Base-by-base conservation (phyloP, 2,329 filamentous ascomycete species). In the Penicillium sp. region DNA sequence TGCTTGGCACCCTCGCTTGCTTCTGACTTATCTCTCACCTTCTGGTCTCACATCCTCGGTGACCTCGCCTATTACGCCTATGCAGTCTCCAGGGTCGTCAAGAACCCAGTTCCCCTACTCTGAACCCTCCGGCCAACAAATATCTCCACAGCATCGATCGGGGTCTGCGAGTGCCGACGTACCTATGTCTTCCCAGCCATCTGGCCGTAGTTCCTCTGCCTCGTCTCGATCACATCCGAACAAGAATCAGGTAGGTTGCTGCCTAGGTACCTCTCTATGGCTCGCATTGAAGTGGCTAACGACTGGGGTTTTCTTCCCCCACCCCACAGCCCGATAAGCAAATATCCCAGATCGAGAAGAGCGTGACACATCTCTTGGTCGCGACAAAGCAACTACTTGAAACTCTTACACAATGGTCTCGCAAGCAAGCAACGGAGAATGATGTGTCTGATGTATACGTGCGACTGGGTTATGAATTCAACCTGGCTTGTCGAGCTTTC, bases 401-500 rank as follows among this genome's bases (percentile, higher is more conserved):
- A 75, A 99, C 92, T 5, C 78, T 99, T 54, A 99, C 93, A 39
- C 88, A 95, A 78, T 99, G 93, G 93, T 99, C 93, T 52, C 88
- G 92, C 49, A 87, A 88, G 54, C 85, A 88, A 63, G 91, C 93
- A 46, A 91, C 89, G 56, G 93, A 99, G 72, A 88, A 86, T 54
- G 89, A 97, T 69, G 93, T 99, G 52, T 97, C 93, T 11, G 93
- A 99, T 69, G 93, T 99, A 61, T 99, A 99, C 68, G 93, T 99
- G 53, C 87, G 93, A 53, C 77, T 99, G 54, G 93, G 93, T 39
- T 99, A 99, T 73, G 93, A 99, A 72, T 99, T 99, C 79, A 99
- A 99, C 73, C 93, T 99, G 76, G 93, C 93, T 25, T 97, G 92
- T 71, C 87, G 93, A 48, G 92, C 93, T 54, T 99, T 99, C 72